Evolutionary conservation across 345 rosid species (phyloP).

Genomic region (Excoecaria cochinchinensis): DNA sequence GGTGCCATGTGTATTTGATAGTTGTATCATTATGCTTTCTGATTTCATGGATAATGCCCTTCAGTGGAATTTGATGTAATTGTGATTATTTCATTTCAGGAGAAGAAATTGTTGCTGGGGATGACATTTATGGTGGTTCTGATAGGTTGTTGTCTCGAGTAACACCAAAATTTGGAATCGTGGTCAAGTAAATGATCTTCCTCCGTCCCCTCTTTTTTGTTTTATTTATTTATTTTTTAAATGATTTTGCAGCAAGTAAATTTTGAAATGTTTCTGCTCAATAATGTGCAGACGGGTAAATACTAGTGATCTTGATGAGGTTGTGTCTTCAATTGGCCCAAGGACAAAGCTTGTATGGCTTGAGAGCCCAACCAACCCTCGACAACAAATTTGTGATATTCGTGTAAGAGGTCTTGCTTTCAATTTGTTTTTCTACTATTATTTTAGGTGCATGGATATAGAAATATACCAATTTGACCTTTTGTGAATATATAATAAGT

Average conservation of each 20-base stretch:
- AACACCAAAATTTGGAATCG: conserved; percentile 67
- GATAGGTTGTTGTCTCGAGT: conserved; percentile 88
- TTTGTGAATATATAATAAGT: background rate
- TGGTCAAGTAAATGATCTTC: conserved; percentile 55
- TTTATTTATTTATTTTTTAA: too few relatives aligned
- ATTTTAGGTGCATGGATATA: background rate
- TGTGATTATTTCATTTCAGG: conserved; percentile 36
- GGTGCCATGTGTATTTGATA: background rate
- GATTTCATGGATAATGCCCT: background rate
- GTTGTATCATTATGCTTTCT: background rate
- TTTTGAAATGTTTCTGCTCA: conserved; percentile 21
- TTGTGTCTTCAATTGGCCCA: conserved; percentile 76
- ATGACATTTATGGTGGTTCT: conserved; percentile 92
- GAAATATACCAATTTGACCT: background rate
- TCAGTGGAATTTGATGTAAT: conserved; percentile 1
- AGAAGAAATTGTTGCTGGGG: conserved; percentile 88
- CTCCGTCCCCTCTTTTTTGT: background rate
- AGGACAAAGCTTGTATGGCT: conserved; percentile 85
- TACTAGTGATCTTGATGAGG: conserved; percentile 63
- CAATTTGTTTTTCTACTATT: background rate
- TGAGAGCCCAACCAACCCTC: conserved; percentile 92
- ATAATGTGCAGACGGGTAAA: conserved; percentile 68
- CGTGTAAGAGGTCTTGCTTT: conserved; percentile 42
- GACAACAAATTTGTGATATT: conserved; percentile 79
- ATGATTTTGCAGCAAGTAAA: background rate